Conservation (phyloP, 1,139 yeast species). For the Protomyces inouyei region DNA sequence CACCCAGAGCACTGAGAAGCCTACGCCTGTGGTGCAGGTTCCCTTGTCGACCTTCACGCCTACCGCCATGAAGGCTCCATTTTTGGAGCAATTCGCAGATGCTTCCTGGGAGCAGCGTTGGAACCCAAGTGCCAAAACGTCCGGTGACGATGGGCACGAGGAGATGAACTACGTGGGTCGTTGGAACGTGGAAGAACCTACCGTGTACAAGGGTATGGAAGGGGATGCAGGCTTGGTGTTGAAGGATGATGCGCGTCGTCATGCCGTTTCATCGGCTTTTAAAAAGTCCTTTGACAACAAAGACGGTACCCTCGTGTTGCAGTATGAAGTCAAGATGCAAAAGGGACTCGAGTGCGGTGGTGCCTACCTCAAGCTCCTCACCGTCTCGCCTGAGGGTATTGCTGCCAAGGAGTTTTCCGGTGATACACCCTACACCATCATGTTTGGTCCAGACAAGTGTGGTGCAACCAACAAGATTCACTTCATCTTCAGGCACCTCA, state of each 20-base stretch:
- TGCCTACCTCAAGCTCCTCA: constrained; percentile 71
- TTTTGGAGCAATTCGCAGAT: constrained; percentile 65
- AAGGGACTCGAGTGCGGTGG: constrained; percentile 79
- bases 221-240: constrained; percentile 71
- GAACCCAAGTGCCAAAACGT: constrained; percentile 59
- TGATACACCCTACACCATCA: constrained; percentile 69
- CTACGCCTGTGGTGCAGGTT: background rate
- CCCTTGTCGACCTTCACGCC: constrained; percentile 23
- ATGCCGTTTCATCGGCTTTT: constrained; percentile 66
- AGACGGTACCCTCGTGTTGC: constrained; percentile 66
- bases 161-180: constrained; percentile 57
- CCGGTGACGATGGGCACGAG: constrained; percentile 40
- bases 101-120: constrained; percentile 47
- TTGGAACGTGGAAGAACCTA: constrained; percentile 66
- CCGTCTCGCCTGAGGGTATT: constrained; percentile 44
- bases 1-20: background rate
- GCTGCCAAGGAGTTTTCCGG: constrained; percentile 50
- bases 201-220: constrained; percentile 52
- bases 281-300: constrained; percentile 53
- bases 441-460: constrained; percentile 95
- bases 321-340: constrained; percentile 82
- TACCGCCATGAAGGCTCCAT: constrained; percentile 33
- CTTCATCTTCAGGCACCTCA: constrained; percentile 59
- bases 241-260: constrained; percentile 69
- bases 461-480: constrained; percentile 75